Base-by-base conservation (phyloP, 1,284 basidiomycete species). In the Xanthoconium separans region DNA sequence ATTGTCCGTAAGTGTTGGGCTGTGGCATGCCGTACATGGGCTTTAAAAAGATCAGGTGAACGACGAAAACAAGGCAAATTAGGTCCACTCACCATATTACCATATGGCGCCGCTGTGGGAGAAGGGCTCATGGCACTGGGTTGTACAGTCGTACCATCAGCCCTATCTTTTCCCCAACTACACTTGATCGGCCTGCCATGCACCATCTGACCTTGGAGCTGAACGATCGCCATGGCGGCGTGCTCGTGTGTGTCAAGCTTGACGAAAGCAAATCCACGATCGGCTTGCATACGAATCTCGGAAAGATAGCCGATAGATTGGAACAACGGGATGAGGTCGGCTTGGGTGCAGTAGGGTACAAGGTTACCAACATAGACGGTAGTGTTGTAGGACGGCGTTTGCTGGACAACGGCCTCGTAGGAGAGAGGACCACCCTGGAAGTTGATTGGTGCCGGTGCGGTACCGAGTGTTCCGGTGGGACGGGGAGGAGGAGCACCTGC, bases 321-420 rank as follows among this genome's bases (percentile, higher is more conserved):
- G 85, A 99, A 98, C 54, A 98, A 78, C 7, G 95, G 94, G 62
- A 98, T 92, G 58, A 99, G 85, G 73, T 99, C 97, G 44, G 91
- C 90, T 72, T 96, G 93, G 20, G 93, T 95, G 65, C 89, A 91
- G 75, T 94, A 95, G 3, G 95, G 95, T 56, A 97, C 94, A 57
- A 99, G 82, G 75, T 99, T 99, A 60, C 96, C 96, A 69, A 98
- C 95, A 73, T 99, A 99, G 63, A 99, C 94, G 44, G 96, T 98
- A 47, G 91, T 84, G 75, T 98, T 97, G 75, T 88, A 93, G 36
- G 89, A 84, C 31, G 93, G 92, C 2, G 95, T 93, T 73, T 95
- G 93, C 62, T 85, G 78, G 34, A 95, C 87, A 58, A 97, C 91
- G 18, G 87, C 74, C 69, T 96, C 93, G 75, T 93, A 97, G 55